Evolutionary conservation across 139 green algal genomes (phyloP), one percentile per base, ranked within the genome.

Genomic region (Chara braunii): DNA sequence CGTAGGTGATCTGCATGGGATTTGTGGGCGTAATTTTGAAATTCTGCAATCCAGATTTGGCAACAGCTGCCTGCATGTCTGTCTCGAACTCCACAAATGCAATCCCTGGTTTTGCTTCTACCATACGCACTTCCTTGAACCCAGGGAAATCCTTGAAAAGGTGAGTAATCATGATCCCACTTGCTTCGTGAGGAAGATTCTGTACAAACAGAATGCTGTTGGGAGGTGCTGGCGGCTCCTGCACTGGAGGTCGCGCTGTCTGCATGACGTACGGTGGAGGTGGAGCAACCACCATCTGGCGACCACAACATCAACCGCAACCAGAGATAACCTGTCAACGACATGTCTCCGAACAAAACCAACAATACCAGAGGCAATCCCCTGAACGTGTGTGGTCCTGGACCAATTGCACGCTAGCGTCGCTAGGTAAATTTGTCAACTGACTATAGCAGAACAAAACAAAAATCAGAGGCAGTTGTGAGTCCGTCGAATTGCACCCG

Each of bases 201-300:
- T 96, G 81, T 43, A 97, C 82, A 63, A 99, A 96, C 37, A 97
- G 78, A 53, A 92, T 94, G 50, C 89, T 89, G 85, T 96, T 89
- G 64, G 91, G 90, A 14, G 82, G 79, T 9, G 74, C 68, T 2
- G 74, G 51, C 8, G 60, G 29, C 33, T 78, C 74, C n/a, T 44
- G 63, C 31, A 51, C 34, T 5, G 55, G n/a, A 24, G 58, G 63
- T 3, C 33, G 63, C 14, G 55, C n/a, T n/a, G n/a, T n/a, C 40
- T 18, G 40, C 18, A 18, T 18, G 40, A 48, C 18, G 18, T 18
- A 48, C 48, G 24, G 9, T 58, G 48, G 11, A 48, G 40, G 40
- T 48, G 40, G 40, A 18, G 40, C 40, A 18, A 48, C 18, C 40
- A 18, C 18, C 40, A 48, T 48, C n/a, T n/a, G n/a, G n/a, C n/a